These are phyloP conservation scores for Brettanomyces nanus DNA, from an alignment of 805 yeast species.

Conservation along the genomic window DNA sequence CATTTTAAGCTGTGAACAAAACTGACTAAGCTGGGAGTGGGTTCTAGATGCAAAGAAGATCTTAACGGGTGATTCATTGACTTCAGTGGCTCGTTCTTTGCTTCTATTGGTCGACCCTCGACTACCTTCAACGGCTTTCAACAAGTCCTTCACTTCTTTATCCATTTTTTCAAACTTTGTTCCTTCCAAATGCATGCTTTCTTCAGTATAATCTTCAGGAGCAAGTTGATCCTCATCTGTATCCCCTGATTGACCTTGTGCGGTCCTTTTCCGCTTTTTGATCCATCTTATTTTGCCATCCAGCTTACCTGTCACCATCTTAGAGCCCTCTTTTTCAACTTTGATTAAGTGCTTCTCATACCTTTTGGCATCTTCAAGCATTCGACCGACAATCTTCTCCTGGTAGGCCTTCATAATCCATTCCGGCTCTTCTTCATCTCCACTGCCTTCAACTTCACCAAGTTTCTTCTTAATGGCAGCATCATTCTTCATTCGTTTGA, in stretches of 20 bases:
- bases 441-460: conserved; percentile 7
- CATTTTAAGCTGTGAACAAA: conserved; percentile 59
- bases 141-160: conserved; percentile 39
- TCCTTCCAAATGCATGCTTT: conserved; percentile 9
- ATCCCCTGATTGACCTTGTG: conserved; percentile 1
- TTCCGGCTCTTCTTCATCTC: conserved; percentile 34
- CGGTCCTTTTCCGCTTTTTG: conserved; percentile 15
- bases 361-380: conserved; percentile 24
- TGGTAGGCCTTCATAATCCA: conserved; percentile 27
- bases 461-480: conserved; percentile 10
- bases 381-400: conserved; percentile 26
- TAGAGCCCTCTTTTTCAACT: conserved; percentile 21
- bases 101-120: conserved; percentile 9
- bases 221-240: conserved; percentile 10
- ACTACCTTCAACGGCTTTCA: conserved; percentile 32
- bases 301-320: conserved; percentile 14
- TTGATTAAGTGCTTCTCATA: conserved; percentile 35
- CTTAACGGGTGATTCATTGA: conserved; percentile 32
- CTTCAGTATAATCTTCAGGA: conserved; percentile 26
- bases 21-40: conserved; percentile 81
- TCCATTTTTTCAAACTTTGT: conserved; percentile 29
- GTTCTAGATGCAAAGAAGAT: conserved; percentile 78
- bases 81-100: conserved; percentile 5
- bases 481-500: conserved; percentile 29
- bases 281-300: conserved; percentile 15